Conservation (phyloP, 1,284 basidiomycete genomes). For the Leccinum pachyderme region DNA sequence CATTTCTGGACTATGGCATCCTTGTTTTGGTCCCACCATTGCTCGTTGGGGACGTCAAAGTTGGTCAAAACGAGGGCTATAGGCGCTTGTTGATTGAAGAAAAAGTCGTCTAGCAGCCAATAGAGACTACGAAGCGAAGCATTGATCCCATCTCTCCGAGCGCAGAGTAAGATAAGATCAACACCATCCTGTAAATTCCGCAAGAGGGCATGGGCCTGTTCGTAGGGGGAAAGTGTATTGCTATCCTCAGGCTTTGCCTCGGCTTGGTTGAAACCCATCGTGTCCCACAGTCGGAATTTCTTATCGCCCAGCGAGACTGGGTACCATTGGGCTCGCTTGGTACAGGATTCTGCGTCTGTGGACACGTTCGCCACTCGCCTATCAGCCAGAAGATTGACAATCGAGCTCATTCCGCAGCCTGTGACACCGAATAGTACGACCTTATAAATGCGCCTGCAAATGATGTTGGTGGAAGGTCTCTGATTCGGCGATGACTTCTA, state of each 20-base stretch:
- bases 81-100: slow-evolving; percentile 26
- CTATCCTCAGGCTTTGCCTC: slow-evolving; percentile 15
- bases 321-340: slow-evolving; percentile 28
- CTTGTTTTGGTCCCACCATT: slow-evolving; percentile 24
- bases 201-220: slow-evolving; percentile 27
- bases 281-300: slow-evolving; percentile 32
- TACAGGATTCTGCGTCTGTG: slow-evolving; percentile 22
- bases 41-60: slow-evolving; percentile 25
- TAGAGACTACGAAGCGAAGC: slow-evolving; percentile 28
- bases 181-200: slow-evolving; percentile 22
- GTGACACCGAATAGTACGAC: slow-evolving; percentile 24
- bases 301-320: slow-evolving; percentile 18
- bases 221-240: slow-evolving; percentile 24
- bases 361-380: slow-evolving; percentile 22
- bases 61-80: slow-evolving; percentile 40
- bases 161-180: slow-evolving; percentile 26
- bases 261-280: slow-evolving; percentile 28
- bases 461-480: not conserved
- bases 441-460: not conserved
- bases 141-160: slow-evolving; percentile 24
- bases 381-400: slow-evolving; percentile 27
- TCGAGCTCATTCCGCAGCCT: slow-evolving; percentile 30
- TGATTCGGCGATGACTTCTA: not conserved
- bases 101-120: slow-evolving; percentile 25
- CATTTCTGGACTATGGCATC: not conserved